Evolutionary conservation across 345 rosid species (phyloP).

Genomic region (Arabidopsis suecica): DNA sequence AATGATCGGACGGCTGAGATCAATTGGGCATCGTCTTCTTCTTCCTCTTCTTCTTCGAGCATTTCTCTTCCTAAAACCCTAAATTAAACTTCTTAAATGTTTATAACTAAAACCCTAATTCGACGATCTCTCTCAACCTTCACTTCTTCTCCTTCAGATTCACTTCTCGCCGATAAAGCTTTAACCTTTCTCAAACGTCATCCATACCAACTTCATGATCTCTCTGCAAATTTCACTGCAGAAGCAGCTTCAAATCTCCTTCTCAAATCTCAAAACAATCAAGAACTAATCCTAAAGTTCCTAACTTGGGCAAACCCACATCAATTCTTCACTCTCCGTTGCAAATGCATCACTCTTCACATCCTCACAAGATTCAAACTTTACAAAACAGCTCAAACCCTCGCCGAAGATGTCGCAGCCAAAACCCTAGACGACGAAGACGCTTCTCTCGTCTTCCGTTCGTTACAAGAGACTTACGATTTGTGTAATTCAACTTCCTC

Average conservation of each 20-base stretch:
- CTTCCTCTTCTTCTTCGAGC: constrained; percentile 37
- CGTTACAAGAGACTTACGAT: constrained; percentile 66
- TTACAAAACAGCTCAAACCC: constrained; percentile 70
- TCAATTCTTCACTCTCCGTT: constrained; percentile 66
- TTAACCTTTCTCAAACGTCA: constrained; percentile 62
- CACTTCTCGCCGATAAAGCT: constrained; percentile 64
- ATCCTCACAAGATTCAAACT: constrained; percentile 83
- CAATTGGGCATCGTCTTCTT: constrained; percentile 22
- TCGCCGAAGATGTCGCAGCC: constrained; percentile 71
- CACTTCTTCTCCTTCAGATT: constrained; percentile 50
- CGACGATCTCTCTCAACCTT: constrained; percentile 48
- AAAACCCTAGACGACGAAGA: constrained; percentile 37
- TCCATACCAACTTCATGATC: constrained; percentile 62
- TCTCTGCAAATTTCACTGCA: constrained; percentile 70
- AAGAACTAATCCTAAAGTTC: constrained; percentile 59
- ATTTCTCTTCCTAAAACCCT: constrained; percentile 9
- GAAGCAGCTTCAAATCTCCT: constrained; percentile 67
- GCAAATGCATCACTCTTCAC: constrained; percentile 80
- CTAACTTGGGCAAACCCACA: constrained; percentile 71
- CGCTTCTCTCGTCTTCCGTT: constrained; percentile 63
- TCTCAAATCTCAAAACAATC: constrained; percentile 68
- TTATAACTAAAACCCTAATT: constrained; percentile 48
- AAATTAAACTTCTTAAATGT: constrained; percentile 48
- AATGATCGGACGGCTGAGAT: constrained; percentile 29
- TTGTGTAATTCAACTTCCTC: constrained; percentile 74